Evolutionary conservation across 2,329 filamentous ascomycete species (phyloP), one percentile per base, ranked within the genome.

Genomic region (Nothophaeocryptopus gaeumannii): DNA sequence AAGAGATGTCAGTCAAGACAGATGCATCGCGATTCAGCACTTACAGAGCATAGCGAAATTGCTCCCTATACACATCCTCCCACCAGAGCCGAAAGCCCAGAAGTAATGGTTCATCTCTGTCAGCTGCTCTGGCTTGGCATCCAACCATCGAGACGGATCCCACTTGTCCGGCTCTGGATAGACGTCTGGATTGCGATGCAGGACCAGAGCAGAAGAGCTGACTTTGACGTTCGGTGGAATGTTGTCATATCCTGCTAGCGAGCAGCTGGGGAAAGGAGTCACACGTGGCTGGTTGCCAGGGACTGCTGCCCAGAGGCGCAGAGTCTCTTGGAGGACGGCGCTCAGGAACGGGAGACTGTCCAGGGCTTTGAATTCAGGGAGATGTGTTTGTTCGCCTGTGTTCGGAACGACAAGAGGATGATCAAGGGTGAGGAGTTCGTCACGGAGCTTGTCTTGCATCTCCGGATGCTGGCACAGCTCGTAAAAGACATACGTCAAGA

Each of bases 401-500:
- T 14, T 5, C 12, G 39, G 26, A 26, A 32, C n/a, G 16, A 10
- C 3, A 9, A 35, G 12, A 5, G 29, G 41, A 13, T 39, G 40
- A 3, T 39, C 30, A 5, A 52, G 34, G 11, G 33, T 10, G 10
- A 47, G 29, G n/a, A 59, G 44, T 20, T 59, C 54, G 2, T 37
- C 32, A 9, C 54, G 51, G 30, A 59, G 50, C n/a, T 40, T 15
- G n/a, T 31, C 10, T 36, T 58, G 55, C 14, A 58, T 20, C n/a
- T 44, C 38, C 3, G 56, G 54, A 33, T 46, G 45, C 2, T 30
- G 46, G 8, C 51, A 57, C 12, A 60, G 70, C 32, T 82, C 74
- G 70, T 82, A 82, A 14, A 78, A 67, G 1, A 81, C 61, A 58
- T 84, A 86, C 1, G 78, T 79, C 26, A 86, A 68, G 0, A 79